A percentile compares a stretch with the other conserved stretches of the same genome.
Evolutionary conservation across 78 protist species (phyloP).

Genomic region (Isochrysis galbana): DNA sequence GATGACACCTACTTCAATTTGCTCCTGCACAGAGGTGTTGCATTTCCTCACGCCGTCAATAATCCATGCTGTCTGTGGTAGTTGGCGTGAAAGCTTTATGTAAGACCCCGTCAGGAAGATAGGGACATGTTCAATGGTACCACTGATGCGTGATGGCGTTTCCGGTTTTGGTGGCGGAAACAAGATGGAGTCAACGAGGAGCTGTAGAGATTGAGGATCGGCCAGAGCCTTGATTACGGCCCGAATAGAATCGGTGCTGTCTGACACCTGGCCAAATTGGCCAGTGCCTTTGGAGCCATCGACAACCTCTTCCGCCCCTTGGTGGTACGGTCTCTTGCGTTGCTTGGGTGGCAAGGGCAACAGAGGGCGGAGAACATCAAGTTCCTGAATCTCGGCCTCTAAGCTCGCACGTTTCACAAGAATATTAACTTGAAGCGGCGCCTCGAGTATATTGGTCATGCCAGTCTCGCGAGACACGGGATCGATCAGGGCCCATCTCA

Average conservation of each 20-base stretch:
- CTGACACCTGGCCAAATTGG: no score
- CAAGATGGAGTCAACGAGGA: not conserved
- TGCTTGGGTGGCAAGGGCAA: not conserved
- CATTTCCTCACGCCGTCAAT: not conserved
- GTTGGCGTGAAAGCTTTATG: not conserved
- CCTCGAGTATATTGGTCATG: not conserved
- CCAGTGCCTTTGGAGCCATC: no score
- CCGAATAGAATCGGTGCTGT: not conserved
- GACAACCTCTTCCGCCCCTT: no score
- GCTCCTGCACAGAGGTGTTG: not conserved
- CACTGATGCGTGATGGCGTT: not conserved
- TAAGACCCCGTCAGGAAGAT: not conserved
- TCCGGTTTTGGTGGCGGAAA: not conserved
- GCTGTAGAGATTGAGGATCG: not conserved
- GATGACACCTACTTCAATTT: no score
- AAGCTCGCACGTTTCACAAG: not conserved
- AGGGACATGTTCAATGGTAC: not conserved
- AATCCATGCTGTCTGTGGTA: constrained; percentile 26
- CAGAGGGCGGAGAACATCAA: not conserved
- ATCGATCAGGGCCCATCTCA: not conserved
- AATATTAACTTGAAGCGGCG: not conserved
- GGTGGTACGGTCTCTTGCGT: no score
- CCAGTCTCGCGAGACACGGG: not conserved
- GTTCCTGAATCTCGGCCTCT: not conserved
- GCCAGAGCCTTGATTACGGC: not conserved